Percentiles rank a stretch among this genome's conserved stretches.
Conservation (phyloP, 805 yeast genomes). For the Pichia cephalocereana region DNA sequence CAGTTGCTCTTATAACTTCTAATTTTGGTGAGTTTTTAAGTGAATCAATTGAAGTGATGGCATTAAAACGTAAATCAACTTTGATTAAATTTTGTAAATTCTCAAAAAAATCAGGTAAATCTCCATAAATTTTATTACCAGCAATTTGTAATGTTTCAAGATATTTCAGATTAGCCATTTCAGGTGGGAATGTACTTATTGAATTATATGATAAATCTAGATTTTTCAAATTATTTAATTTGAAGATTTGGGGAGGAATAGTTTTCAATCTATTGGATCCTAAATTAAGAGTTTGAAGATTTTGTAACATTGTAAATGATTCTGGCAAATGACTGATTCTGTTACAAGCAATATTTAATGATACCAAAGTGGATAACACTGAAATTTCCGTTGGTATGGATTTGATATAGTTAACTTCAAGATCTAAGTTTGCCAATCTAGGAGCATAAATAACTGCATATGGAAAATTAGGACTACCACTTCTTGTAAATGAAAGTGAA, state of each 20-base stretch:
- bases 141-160: constrained; percentile 65
- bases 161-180: constrained; percentile 48
- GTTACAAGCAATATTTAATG: constrained; percentile 66
- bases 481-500: constrained; percentile 57
- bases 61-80: constrained; percentile 71
- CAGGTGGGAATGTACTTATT: constrained; percentile 49
- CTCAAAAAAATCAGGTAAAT: constrained; percentile 44
- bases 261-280: constrained; percentile 64
- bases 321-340: constrained; percentile 56
- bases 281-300: constrained; percentile 55
- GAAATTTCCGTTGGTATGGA: constrained; percentile 50
- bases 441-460: constrained; percentile 60
- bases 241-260: constrained; percentile 59
- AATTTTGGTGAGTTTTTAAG: constrained; percentile 50
- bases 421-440: constrained; percentile 54
- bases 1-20: constrained; percentile 66
- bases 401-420: constrained; percentile 72
- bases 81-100: constrained; percentile 51
- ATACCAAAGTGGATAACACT: constrained; percentile 43
- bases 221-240: constrained; percentile 48
- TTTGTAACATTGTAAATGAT: constrained; percentile 45
- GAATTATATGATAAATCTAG: constrained; percentile 80
- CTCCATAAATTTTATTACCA: constrained; percentile 53
- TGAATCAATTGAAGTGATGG: constrained; percentile 42
- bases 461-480: constrained; percentile 71